Base-by-base conservation (phyloP, 2,329 filamentous ascomycete genomes). In the Tolypocladium sp. region DNA sequence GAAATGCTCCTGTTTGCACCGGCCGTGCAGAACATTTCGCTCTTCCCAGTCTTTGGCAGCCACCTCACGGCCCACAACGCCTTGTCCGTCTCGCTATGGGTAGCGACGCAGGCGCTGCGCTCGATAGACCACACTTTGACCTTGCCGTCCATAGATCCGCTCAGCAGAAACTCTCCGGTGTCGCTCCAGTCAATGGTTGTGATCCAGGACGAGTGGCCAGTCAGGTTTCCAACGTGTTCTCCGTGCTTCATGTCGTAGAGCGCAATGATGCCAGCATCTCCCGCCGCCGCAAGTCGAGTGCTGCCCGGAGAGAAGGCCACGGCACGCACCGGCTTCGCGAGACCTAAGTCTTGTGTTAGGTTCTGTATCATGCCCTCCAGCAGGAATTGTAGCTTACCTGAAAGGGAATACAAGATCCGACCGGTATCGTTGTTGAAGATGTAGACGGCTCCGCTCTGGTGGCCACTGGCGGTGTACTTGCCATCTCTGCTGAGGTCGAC, bases 101-200 rank as follows among this genome's bases (percentile, higher is more conserved):
- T 99, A 15, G 93, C 92, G 52, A 99, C 94, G 70, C 94, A 97
- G 5, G 82, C 81, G 59, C 86, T 83, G 40, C 87, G 84, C 67
- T 96, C 92, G 60, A 97, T 84, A 37, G 91, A 93, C 94, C 94
- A 99, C 37, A 97, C 90, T 74, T 96, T 97, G 61, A 90, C 91
- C 73, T 96, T 97, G 42, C 94, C 93, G 69, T 97, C 92, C 72
- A 95, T 91, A 1, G 89, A 86, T 55, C 91, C 91, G 68, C 89
- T 95, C 3, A 97, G 80, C 15, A 99, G 78, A 72, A 90, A 96
- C 74, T 97, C 93, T 55, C 94, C 94, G 5, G 90, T 95, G 68
- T 90, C 85, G 71, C 88, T 97, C 91, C 93, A 99, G 71, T 96
- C 91, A 51, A 97, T 79, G 38, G 89, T 89, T 62, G 93, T 89